A percentile compares a stretch with the other conserved stretches of the same genome.
Evolutionary conservation across 176 grass and related monocot species (phyloP).

Genomic region (Areca catechu): DNA sequence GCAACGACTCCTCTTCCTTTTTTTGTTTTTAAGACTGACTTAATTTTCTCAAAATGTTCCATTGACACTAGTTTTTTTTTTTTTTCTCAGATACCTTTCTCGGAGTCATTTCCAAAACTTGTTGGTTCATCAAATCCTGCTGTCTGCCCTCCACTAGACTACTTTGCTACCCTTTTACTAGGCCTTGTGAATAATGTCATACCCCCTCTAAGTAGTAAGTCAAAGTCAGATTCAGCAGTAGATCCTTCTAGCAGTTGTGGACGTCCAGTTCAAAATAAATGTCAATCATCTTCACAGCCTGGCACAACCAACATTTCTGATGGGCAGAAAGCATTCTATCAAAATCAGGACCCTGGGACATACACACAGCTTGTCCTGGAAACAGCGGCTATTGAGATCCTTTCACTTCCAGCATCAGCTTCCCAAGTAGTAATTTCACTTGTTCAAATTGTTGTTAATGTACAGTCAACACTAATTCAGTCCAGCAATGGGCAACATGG

Average conservation of each 20-base stretch:
- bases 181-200: constrained; percentile 93
- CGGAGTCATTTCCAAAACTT: constrained; percentile 66
- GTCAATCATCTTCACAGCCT: constrained; percentile 43
- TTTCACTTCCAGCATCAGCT: constrained; percentile 63
- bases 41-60: background rate
- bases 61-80: background rate
- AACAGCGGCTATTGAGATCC: constrained; percentile 97
- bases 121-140: constrained; percentile 50
- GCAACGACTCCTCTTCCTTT: constrained; percentile 17
- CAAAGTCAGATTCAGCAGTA: constrained; percentile 42
- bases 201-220: constrained; percentile 88
- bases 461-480: constrained; percentile 81
- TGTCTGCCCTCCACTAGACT: constrained; percentile 72
- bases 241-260: constrained; percentile 31
- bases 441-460: constrained; percentile 78
- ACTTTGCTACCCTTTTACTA: constrained; percentile 86
- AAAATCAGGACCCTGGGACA: constrained; percentile 95
- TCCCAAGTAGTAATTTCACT: constrained; percentile 77
- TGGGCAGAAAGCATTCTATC: constrained; percentile 89
- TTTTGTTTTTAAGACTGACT: background rate
- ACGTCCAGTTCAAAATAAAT: constrained; percentile 42
- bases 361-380: constrained; percentile 95
- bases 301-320: constrained; percentile 43
- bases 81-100: constrained; percentile 73
- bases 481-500: constrained; percentile 57